Base-by-base conservation (phyloP, 805 yeast genomes). In the Myxozyma kluyveri region DNA sequence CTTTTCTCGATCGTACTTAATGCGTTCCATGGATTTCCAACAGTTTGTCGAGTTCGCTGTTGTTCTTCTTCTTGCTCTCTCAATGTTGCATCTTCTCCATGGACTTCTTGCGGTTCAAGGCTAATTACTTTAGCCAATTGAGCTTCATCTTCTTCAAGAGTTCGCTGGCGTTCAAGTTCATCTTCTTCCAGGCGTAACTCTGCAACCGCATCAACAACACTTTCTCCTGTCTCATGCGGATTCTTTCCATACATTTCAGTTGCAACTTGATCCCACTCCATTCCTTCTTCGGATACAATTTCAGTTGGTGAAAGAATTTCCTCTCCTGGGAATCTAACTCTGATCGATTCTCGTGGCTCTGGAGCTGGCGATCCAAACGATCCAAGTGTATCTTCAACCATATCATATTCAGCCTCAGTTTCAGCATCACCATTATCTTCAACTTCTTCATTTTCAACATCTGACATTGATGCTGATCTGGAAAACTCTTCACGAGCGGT, bases 261-360 rank as follows among this genome's bases (percentile, higher is more conserved):
- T 5, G 56, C 56, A 2, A 42, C 56, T 12, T 50, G 50, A 22
- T 36, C 54, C 56, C 56, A 52, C 23, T 3, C 56, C 4, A 48
- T 19, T 6, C 23, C 32, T 4, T 42, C 45, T 10, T 33, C 37
- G 1, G 31, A 38, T 10, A 46, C 17, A 35, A 17, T 29, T 4
- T 31, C 51, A 33, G 32, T 35, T 10, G 32, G 36, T 2, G 54
- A n/a, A n/a, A n/a, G n/a, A n/a, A n/a, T n/a, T n/a, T n/a, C n/a
- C n/a, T n/a, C n/a, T n/a, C n/a, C n/a, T n/a, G n/a, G n/a, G n/a
- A n/a, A n/a, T n/a, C n/a, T n/a, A n/a, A n/a, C n/a, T n/a, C n/a
- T n/a, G n/a, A n/a, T n/a, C n/a, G n/a, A n/a, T n/a, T n/a, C n/a
- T n/a, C n/a, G n/a, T n/a, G n/a, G n/a, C n/a, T n/a, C n/a, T n/a